Base-by-base conservation (phyloP, 352 stramenopile genomes). In the Pythium chondricola region DNA sequence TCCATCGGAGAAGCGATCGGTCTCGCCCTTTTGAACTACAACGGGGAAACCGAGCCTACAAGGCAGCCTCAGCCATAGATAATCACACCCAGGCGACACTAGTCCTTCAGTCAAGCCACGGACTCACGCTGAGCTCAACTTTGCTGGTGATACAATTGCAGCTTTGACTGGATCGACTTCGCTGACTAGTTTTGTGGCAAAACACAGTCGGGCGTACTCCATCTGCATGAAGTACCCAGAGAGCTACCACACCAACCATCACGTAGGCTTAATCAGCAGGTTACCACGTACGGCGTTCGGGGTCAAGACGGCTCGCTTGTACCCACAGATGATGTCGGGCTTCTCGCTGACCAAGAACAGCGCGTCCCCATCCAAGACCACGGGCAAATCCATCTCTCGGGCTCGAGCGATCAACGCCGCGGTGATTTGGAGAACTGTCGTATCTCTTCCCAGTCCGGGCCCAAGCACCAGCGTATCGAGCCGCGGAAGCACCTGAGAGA, bases 281-380 rank as follows among this genome's bases (percentile, higher is more conserved):
- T n/a, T n/a, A n/a, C n/a, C n/a, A 48, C 68, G 38, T 55, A 85
- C 74, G 30, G 67, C 77, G 53, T 99, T 99, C 1, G 96, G 96
- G 11, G 96, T 99, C 41, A 99, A 69, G 16, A 98, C 77, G 18
- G 87, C 82, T 6, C 81, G 71, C 24, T 48, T 58, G 40, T 93
- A 83, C 6, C 73, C 88, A 14, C 61, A 70, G 36, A 90, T 63
- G 16, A 85, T 57, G 8, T 78, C 63, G 0, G 74, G 71, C 21
- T 92, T 58, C 21, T 93, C 39, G 43, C 85, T 93, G 31, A 97
- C 58, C 29, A 98, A 61, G 52, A 75, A 98, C 5, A 98, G 74
- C 32, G 74, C 94, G 63, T 98, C 96, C 0, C 95, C 96, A 61
- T 99, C 96, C 17, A 99, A 57, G 5, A 99, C 76, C 2, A 99